These are phyloP conservation scores for Helotiales sp. DNA, from an alignment of 2,329 filamentous ascomycete genomes.

Conservation along the genomic window DNA sequence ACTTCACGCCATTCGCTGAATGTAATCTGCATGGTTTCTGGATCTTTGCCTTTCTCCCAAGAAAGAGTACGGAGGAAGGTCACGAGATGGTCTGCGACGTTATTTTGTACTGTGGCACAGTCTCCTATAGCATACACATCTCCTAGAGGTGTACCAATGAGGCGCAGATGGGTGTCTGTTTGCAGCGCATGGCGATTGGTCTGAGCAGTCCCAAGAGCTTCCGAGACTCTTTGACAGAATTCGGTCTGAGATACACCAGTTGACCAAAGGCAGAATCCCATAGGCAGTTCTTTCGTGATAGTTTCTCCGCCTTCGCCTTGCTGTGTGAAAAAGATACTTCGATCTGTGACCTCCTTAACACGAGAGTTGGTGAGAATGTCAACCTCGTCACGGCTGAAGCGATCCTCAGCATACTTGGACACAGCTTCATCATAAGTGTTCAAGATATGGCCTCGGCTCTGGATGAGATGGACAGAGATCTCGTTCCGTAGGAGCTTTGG, in stretches of 20 bases:
- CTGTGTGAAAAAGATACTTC: constrained; percentile 89
- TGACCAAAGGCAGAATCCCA: constrained; percentile 97
- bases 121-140: constrained; percentile 97
- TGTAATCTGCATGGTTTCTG: constrained; percentile 80
- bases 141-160: constrained; percentile 85
- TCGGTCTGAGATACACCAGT: constrained; percentile 89
- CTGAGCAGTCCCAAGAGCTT: constrained; percentile 74
- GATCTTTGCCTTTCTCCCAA: constrained; percentile 89
- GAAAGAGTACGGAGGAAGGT: constrained; percentile 86
- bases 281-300: constrained; percentile 89
- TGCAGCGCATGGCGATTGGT: constrained; percentile 90
- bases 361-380: constrained; percentile 90
- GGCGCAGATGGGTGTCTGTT: constrained; percentile 88
- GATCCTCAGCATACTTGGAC: constrained; percentile 86
- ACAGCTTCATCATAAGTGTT: constrained; percentile 98
- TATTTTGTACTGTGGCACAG: constrained; percentile 96
- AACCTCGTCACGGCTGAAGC: constrained; percentile 87
- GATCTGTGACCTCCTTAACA: constrained; percentile 81
- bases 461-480: constrained; percentile 95
- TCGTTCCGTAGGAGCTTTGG: constrained; percentile 92
- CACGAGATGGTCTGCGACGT: constrained; percentile 87
- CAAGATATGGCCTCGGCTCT: constrained; percentile 89
- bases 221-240: constrained; percentile 73
- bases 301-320: constrained; percentile 70
- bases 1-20: constrained; percentile 88